phyloP scores from a whole-genome alignment of 2,329 filamentous ascomycete genomes.

The Aplosporella prunicola region DNA sequence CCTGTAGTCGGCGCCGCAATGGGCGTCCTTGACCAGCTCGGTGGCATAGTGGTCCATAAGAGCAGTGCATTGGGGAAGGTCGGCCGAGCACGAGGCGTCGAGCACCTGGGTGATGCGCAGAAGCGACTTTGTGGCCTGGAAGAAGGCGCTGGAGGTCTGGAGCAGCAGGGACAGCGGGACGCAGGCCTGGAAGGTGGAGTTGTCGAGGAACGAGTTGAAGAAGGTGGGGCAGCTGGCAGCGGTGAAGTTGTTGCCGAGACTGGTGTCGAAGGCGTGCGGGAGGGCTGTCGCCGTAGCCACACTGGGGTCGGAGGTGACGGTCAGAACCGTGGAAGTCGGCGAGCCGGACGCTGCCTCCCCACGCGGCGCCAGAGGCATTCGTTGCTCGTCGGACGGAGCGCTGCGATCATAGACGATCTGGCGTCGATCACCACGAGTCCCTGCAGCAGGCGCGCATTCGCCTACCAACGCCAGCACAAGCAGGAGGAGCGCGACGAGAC shows the following conservation, averaged over 20 bases:
- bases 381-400: constrained; percentile 2
- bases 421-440: constrained; percentile 6
- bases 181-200: constrained; percentile 61
- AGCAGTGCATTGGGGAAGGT: constrained; percentile 54
- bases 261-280: constrained; percentile 39
- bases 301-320: constrained; percentile 15
- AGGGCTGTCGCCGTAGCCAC: constrained; percentile 15
- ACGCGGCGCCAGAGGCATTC: constrained; percentile 9
- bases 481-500: constrained; percentile 4
- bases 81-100: constrained; percentile 64
- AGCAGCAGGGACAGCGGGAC: constrained; percentile 78
- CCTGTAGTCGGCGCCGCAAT: constrained; percentile 64
- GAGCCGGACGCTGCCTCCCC: neutral
- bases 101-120: constrained; percentile 67
- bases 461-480: constrained; percentile 7
- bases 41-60: constrained; percentile 57
- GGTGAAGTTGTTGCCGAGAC: constrained; percentile 45
- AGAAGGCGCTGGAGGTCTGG: constrained; percentile 76
- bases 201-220: constrained; percentile 56
- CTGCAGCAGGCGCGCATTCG: constrained; percentile 9
- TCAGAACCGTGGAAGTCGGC: constrained; percentile 1
- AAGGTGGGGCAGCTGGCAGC: constrained; percentile 52
- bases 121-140: constrained; percentile 63
- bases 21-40: constrained; percentile 50
- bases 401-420: constrained; percentile 9